Conservation (phyloP, 768 basidiomycete genomes). For the Tylopilus balloui region DNA sequence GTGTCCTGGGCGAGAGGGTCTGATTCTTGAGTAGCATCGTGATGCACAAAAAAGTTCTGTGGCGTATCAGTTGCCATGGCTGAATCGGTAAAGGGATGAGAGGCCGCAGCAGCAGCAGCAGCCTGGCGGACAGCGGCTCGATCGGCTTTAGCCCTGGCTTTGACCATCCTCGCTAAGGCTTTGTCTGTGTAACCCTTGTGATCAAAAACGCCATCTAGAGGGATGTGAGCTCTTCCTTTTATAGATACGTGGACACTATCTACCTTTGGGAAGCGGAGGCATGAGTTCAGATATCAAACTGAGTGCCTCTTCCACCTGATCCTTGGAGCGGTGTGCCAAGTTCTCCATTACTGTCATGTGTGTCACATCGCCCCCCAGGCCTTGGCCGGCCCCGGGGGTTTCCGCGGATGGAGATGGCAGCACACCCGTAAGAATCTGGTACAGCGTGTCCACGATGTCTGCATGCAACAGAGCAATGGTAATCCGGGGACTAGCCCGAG, state of each 20-base stretch:
- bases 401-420: conserved; percentile 60
- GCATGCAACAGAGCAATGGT: conserved; percentile 84
- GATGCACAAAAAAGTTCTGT: conserved; percentile 11
- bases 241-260: conserved; percentile 1
- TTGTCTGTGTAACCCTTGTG: conserved; percentile 88
- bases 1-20: conserved; percentile 43
- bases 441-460: conserved; percentile 86
- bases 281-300: conserved; percentile 87
- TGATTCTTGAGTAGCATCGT: conserved; percentile 29
- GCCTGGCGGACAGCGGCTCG: conserved; percentile 65
- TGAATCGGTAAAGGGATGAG: conserved; percentile 29
- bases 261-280: conserved; percentile 90
- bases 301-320: conserved; percentile 93
- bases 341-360: conserved; percentile 99
- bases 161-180: conserved; percentile 66
- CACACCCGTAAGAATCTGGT: conserved; percentile 94
- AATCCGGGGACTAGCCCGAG: conserved; percentile 83
- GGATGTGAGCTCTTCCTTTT: conserved; percentile 1
- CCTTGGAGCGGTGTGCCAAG: conserved; percentile 92
- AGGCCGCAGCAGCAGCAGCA: conserved; percentile 33
- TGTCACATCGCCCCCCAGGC: conserved; percentile 81
- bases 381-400: conserved; percentile 61
- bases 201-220: conserved; percentile 90
- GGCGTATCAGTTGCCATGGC: conserved; percentile 18
- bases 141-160: conserved; percentile 81